Evolutionary conservation across 2,329 filamentous ascomycete genomes (phyloP).

Genomic region (Xylariales sp.): DNA sequence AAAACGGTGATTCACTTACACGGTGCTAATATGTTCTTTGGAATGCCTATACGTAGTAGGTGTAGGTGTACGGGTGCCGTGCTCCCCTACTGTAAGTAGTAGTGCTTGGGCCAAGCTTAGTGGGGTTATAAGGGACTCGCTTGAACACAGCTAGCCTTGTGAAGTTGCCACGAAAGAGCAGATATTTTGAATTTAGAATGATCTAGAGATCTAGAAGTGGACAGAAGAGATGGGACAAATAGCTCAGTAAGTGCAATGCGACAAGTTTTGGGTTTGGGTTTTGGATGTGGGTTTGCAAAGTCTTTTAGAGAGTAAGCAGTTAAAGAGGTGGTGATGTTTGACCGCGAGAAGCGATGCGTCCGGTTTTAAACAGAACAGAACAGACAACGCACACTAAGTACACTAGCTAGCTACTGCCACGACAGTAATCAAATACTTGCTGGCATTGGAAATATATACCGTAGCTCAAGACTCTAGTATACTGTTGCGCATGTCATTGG

Average conservation of each 20-base stretch:
- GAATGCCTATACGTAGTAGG: conserved; percentile 1
- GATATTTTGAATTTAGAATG: background rate
- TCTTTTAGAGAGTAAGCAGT: conserved; percentile 9
- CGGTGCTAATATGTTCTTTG: background rate
- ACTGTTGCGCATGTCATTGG: conserved; percentile 30
- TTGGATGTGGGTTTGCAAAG: conserved; percentile 3
- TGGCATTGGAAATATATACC: conserved; percentile 2
- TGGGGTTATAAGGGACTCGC: too few species aligned
- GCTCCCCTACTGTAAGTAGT: too few species aligned
- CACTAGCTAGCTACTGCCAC: background rate
- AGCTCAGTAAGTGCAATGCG: background rate
- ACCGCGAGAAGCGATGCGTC: conserved; percentile 29
- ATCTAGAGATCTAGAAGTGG: background rate
- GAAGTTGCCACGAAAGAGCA: background rate
- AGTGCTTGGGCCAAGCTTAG: background rate
- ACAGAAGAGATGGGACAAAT: background rate
- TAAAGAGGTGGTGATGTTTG: conserved; percentile 20
- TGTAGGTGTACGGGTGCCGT: background rate
- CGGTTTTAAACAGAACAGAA: conserved; percentile 21
- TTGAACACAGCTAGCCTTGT: background rate
- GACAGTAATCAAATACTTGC: conserved; percentile 7
- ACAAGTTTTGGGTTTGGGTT: background rate
- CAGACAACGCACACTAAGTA: conserved; percentile 25
- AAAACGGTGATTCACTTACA: conserved; percentile 5
- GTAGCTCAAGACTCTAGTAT: conserved; percentile 10